phyloP scores from a whole-genome alignment of 345 rosid genomes.

The Eucalyptus marginata region DNA sequence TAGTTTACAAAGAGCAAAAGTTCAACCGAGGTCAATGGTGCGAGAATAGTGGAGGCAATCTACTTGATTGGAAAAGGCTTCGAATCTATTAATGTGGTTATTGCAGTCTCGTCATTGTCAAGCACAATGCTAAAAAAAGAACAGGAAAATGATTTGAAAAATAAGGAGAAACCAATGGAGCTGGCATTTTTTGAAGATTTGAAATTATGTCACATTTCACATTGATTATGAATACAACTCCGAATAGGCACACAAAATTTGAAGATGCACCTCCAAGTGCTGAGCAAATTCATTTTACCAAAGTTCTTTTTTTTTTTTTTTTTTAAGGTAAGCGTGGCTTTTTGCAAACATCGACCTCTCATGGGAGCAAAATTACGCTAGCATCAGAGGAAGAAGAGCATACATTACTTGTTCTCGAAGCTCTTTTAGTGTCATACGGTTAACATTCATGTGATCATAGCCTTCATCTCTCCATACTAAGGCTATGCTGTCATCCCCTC shows the following conservation, averaged over 20 bases:
- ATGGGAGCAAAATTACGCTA: background rate
- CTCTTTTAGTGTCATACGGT: conserved; percentile 43
- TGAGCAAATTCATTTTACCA: background rate
- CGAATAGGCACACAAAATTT: background rate
- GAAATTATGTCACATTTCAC: background rate
- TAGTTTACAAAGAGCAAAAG: background rate
- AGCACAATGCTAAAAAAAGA: background rate
- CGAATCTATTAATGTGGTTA: background rate
- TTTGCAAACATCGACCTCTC: background rate
- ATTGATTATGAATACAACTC: background rate
- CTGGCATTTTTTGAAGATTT: background rate
- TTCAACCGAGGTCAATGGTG: background rate
- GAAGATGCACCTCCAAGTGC: background rate
- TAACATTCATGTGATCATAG: conserved; percentile 32
- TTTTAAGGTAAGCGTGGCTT: background rate
- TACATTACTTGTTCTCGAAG: conserved; percentile 81
- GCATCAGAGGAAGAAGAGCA: conserved; percentile 1
- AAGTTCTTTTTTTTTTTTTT: too few relatives aligned
- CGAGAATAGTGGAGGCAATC: background rate
- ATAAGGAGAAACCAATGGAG: background rate
- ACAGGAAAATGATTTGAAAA: background rate
- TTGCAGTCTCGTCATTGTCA: background rate
- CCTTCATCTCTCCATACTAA: conserved; percentile 78
- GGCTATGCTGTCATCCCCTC: conserved; percentile 47
- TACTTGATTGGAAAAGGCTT: background rate